phyloP scores from a whole-genome alignment of 768 basidiomycete species.

The Paxillus involutus region DNA sequence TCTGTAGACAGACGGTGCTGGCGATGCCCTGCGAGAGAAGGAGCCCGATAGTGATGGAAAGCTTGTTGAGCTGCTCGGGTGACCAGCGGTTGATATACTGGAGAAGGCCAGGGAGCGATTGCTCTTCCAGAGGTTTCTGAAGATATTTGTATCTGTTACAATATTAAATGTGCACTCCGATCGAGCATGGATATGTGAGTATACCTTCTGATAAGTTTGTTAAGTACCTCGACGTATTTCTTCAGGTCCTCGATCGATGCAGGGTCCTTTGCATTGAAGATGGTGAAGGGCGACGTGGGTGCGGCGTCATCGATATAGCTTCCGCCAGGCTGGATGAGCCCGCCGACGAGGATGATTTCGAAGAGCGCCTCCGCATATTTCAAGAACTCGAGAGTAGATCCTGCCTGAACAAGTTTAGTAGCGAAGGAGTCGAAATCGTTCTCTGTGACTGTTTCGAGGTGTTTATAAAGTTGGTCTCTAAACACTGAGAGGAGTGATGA shows the following conservation, averaged over 20 bases:
- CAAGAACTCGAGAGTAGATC: conserved; percentile 89
- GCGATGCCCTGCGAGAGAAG: conserved; percentile 84
- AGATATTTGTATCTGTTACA: conserved; percentile 92
- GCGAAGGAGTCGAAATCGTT: conserved; percentile 82
- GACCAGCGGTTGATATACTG: conserved; percentile 91
- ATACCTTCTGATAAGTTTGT: conserved; percentile 93
- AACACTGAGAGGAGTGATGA: conserved; percentile 57
- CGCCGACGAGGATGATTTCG: conserved; percentile 93
- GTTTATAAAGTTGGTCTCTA: conserved; percentile 90
- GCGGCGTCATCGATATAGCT: conserved; percentile 86
- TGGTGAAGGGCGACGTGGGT: conserved; percentile 83
- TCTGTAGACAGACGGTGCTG: conserved; percentile 73
- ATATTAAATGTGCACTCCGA: not conserved
- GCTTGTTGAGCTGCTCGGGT: conserved; percentile 73
- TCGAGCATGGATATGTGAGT: conserved; percentile 11
- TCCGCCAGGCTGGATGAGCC: conserved; percentile 95
- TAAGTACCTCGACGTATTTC: conserved; percentile 91
- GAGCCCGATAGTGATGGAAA: conserved; percentile 78
- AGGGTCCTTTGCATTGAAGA: conserved; percentile 79
- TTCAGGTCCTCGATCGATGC: conserved; percentile 83
- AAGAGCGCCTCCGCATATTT: conserved; percentile 98
- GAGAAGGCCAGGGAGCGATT: conserved; percentile 76
- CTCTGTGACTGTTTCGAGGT: conserved; percentile 78
- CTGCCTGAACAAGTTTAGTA: conserved; percentile 87
- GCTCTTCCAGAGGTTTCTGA: conserved; percentile 92